Evolutionary conservation across 306 rosid genomes (phyloP).

Genomic region (Castanea mollissima): DNA sequence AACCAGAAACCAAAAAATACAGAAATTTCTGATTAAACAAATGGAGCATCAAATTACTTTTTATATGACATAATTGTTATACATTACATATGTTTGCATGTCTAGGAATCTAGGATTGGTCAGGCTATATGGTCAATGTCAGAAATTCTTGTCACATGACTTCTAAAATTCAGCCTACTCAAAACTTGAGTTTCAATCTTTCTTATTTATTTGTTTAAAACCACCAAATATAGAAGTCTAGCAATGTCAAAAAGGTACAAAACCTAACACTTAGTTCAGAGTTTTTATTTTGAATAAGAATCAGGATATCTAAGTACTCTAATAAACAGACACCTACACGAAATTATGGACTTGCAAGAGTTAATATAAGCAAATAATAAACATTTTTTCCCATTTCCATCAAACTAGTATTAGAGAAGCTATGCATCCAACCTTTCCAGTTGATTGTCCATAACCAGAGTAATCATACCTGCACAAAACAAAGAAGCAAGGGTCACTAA

Average conservation of each 20-base stretch:
- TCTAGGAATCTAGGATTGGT: background rate
- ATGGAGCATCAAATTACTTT: too few species aligned
- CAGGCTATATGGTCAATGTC: too few species aligned
- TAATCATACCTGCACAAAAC: constrained; percentile 73
- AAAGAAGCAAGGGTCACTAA: constrained; percentile 14
- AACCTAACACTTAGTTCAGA: too few species aligned
- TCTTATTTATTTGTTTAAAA: background rate
- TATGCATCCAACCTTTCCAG: constrained; percentile 77
- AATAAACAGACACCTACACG: background rate
- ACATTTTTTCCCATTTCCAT: background rate
- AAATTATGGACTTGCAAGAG: background rate
- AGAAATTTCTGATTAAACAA: too few species aligned
- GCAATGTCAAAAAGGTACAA: background rate
- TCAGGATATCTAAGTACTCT: background rate
- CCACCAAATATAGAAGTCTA: background rate
- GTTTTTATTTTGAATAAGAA: background rate
- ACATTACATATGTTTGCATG: background rate
- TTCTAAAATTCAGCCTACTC: background rate
- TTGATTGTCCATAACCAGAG: constrained; percentile 96
- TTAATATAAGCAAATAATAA: background rate
- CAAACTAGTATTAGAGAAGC: background rate
- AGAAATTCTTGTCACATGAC: background rate
- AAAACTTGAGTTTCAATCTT: background rate
- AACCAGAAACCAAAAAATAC: too few species aligned
- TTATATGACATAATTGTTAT: background rate